Evolutionary conservation across 2,329 filamentous ascomycete genomes (phyloP).

Genomic region (Huntiella moniliformis): DNA sequence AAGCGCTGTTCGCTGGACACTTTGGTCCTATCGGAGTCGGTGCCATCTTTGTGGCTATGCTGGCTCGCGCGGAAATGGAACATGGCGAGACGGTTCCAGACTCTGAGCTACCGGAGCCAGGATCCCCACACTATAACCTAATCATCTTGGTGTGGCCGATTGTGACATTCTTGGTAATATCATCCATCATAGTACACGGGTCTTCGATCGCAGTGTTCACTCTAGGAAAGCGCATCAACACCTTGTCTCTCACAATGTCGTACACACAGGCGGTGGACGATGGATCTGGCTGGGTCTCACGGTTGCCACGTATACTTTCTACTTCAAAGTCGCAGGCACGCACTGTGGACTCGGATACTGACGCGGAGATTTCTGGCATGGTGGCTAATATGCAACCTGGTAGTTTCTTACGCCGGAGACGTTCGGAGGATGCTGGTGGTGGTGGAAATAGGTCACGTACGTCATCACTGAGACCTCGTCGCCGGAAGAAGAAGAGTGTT

Average conservation of each 20-base stretch:
- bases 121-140: slow-evolving; percentile 43
- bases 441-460: slow-evolving; percentile 12
- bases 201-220: slow-evolving; percentile 98
- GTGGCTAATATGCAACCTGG: slow-evolving; percentile 48
- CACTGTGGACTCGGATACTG: slow-evolving; percentile 64
- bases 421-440: slow-evolving; percentile 6
- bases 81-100: slow-evolving; percentile 57
- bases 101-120: slow-evolving; percentile 35
- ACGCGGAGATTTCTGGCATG: slow-evolving; percentile 14
- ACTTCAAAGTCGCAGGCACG: slow-evolving; percentile 65
- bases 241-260: slow-evolving; percentile 82
- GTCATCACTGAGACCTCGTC: slow-evolving; percentile 29
- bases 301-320: slow-evolving; percentile 53
- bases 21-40: slow-evolving; percentile 96
- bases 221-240: slow-evolving; percentile 94
- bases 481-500: slow-evolving; percentile 45
- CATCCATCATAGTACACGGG: slow-evolving; percentile 87
- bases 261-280: slow-evolving; percentile 84
- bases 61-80: slow-evolving; percentile 83
- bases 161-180: slow-evolving; percentile 79
- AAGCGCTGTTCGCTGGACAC: slow-evolving; percentile 89
- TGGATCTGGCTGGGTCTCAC: slow-evolving; percentile 85
- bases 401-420: slow-evolving; percentile 56
- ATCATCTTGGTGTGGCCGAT: slow-evolving; percentile 90
- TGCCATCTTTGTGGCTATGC: slow-evolving; percentile 84